phyloP scores from a whole-genome alignment of 169 alveolate genomes.

The Plasmodium chabaudi region DNA sequence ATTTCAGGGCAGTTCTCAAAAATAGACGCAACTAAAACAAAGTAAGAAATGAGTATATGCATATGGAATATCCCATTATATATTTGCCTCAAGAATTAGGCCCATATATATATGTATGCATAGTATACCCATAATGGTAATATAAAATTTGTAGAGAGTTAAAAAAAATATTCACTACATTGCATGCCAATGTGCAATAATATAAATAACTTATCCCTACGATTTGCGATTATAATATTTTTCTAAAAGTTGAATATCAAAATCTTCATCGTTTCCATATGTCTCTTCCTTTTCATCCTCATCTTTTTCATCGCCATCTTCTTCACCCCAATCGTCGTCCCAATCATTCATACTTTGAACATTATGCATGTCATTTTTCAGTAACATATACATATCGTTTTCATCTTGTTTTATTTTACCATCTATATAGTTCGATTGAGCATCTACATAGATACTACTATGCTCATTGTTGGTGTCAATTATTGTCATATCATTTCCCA shows the following conservation, averaged over 20 bases:
- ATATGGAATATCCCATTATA: too few relatives aligned
- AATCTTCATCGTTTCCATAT: conserved; percentile 50
- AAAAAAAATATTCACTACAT: too few relatives aligned
- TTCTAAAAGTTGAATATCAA: conserved; percentile 72
- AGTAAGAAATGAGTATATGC: too few relatives aligned
- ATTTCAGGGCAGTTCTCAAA: too few relatives aligned
- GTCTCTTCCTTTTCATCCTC: conserved; percentile 61
- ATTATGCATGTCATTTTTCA: background rate
- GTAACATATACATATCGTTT: background rate
- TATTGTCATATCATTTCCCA: background rate
- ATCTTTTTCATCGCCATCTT: conserved; percentile 14
- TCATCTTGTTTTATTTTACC: conserved; percentile 1
- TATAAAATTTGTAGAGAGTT: too few relatives aligned
- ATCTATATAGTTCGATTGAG: conserved; percentile 1
- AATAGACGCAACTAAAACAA: too few relatives aligned
- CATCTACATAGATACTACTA: background rate
- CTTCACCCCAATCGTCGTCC: background rate
- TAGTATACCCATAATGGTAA: too few relatives aligned
- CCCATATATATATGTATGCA: too few relatives aligned
- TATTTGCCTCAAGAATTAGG: too few relatives aligned
- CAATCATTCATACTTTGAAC: background rate
- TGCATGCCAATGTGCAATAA: too few relatives aligned
- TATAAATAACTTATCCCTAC: background rate
- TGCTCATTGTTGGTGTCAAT: background rate
- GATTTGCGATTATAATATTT: conserved; percentile 62